phyloP scores from a whole-genome alignment of 83 land plant genomes.

The Isoetes engelmannii region DNA sequence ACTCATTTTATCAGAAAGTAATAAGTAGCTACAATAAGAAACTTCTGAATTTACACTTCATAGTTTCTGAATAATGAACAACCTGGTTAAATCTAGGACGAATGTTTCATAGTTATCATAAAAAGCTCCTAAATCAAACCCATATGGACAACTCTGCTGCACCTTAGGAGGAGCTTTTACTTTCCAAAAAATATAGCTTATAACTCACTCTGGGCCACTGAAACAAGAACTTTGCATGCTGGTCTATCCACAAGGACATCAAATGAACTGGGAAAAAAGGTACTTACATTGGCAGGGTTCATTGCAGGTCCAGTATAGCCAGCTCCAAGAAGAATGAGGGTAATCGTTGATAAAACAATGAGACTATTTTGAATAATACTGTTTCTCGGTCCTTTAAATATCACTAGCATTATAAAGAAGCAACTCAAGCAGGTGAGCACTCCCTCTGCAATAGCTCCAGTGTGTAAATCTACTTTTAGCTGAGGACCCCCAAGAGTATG shows the following conservation, averaged over 20 bases:
- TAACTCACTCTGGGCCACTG: too few species aligned
- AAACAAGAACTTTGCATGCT: too few species aligned
- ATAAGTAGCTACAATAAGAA: not conserved
- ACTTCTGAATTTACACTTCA: not conserved
- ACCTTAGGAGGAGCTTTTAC: not conserved
- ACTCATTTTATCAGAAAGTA: not conserved
- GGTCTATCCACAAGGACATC: not conserved
- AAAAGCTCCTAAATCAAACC: not conserved
- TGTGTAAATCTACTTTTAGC: slow-evolving; percentile 52
- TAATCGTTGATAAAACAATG: slow-evolving; percentile 59
- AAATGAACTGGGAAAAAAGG: slow-evolving; percentile 3
- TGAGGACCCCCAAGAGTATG: slow-evolving; percentile 52
- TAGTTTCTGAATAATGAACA: not conserved
- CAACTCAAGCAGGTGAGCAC: slow-evolving; percentile 58
- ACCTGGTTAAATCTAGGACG: not conserved
- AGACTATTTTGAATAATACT: slow-evolving; percentile 62
- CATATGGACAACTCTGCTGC: not conserved
- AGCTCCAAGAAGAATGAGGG: slow-evolving; percentile 69
- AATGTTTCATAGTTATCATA: not conserved
- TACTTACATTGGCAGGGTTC: slow-evolving; percentile 93
- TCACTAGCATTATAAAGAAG: slow-evolving; percentile 38
- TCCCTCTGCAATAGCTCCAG: slow-evolving; percentile 76
- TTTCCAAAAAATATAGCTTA: too few species aligned
- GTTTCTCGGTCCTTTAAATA: slow-evolving; percentile 47
- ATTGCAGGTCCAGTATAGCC: slow-evolving; percentile 83